Evolutionary conservation across 805 yeast species (phyloP), one percentile per base, ranked within the genome.

Genomic region (Sungouiozyma intestinalis): DNA sequence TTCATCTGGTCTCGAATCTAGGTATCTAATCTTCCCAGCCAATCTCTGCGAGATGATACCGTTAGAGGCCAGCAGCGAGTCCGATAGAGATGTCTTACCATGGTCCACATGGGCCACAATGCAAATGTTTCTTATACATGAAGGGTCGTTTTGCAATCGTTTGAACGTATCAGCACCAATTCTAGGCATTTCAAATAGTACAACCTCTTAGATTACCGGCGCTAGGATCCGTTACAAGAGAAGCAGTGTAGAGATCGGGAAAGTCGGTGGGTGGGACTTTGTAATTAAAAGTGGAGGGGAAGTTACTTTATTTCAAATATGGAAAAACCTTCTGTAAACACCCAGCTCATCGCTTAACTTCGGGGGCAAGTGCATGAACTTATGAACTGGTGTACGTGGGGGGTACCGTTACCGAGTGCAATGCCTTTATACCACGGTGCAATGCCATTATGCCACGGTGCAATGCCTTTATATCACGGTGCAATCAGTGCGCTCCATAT

Each of bases 61-160:
- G 63, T 94, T 92, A 32, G 95, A 82, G 19, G 98, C 97, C 33
- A 92, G 66, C 38, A 92, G 66, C 8, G 95, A 83, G 62, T 92
- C 99, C 36, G 95, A 83, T 27, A 92, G 68, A 2, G 97, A 85
- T 0, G 99, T 92, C 65, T 92, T 92, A 20, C 99, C 99, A 58
- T 92, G 99, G 61, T 92, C 99, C 18, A 92, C 98, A 63, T 92
- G 99, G 0, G 99, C 99, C 39, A 92, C 70, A 47, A 92, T 86
- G 64, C 98, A 92, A 36, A 92, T 85, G 62, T 92, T 92, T 46
- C 98, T 72, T 24, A 90, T 78, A 46, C 76, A 68, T 14, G 72
- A 64, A 0, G 94, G 78, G 48, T 81, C 74, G 49, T 69, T 69
- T 60, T 90, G 97, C 16, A 87, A 66, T 48, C 74, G 62, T 27